Evolutionary conservation across 2,329 filamentous ascomycete species (phyloP).

Genomic region (Trichophyton rubrum): DNA sequence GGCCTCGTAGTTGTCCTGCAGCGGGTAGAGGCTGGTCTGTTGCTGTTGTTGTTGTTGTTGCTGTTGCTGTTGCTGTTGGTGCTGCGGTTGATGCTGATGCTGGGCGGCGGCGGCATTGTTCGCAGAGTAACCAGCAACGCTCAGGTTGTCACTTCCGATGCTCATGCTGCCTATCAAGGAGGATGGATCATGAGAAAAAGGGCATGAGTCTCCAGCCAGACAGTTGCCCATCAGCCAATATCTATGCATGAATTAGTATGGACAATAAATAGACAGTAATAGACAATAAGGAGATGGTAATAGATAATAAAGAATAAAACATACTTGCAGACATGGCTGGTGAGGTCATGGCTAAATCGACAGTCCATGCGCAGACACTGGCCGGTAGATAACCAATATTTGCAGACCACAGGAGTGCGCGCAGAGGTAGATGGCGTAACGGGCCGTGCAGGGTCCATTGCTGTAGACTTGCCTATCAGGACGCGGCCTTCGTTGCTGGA

Average conservation of each 20-base stretch:
- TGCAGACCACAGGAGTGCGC: constrained; percentile 84
- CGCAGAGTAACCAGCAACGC: constrained; percentile 36
- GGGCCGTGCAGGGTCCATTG: constrained; percentile 57
- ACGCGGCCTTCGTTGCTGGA: constrained; percentile 50
- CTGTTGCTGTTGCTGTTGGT: constrained; percentile 34
- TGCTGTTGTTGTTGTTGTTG: constrained; percentile 21
- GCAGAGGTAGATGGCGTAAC: constrained; percentile 62
- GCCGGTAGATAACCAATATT: constrained; percentile 92
- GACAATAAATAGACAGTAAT: too few species aligned
- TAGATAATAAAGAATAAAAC: constrained; percentile 29
- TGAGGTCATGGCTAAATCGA: constrained; percentile 91
- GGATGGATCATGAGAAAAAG: constrained; percentile 92
- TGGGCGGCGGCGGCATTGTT: constrained; percentile 25
- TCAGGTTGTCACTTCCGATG: constrained; percentile 30
- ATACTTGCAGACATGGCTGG: constrained; percentile 95
- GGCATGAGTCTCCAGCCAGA: constrained; percentile 81
- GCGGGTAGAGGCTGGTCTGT: constrained; percentile 51
- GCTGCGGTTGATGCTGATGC: constrained; percentile 17
- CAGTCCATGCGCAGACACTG: constrained; percentile 92
- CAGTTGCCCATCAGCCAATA: constrained; percentile 97
- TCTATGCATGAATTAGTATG: constrained; percentile 34
- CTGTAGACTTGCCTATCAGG: constrained; percentile 82
- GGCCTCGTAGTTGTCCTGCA: constrained; percentile 64
- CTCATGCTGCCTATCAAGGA: constrained; percentile 70
- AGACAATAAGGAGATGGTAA: constrained; percentile 14